Conservation (phyloP, 73 alveolate species). For the Symbiodinium natans region DNA sequence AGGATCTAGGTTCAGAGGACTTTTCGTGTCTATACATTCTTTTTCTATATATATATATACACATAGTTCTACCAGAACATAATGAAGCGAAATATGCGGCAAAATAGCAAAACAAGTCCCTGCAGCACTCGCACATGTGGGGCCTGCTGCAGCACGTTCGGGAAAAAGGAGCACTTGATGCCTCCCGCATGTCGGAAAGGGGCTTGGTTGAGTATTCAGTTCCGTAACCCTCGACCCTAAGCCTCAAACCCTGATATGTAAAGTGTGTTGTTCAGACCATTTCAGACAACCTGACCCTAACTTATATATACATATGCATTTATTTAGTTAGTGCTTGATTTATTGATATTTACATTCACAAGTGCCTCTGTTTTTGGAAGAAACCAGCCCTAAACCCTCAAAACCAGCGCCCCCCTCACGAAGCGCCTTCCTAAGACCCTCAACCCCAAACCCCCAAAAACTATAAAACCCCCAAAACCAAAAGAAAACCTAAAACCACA, state of each 20-base stretch:
- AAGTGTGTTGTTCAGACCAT: not conserved
- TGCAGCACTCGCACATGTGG: too few species aligned
- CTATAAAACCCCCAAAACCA: too few species aligned
- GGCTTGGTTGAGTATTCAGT: not conserved
- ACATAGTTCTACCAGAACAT: not conserved
- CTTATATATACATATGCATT: not conserved
- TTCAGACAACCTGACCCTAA: not conserved
- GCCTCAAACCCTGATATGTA: not conserved
- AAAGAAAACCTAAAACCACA: too few species aligned
- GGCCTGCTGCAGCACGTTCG: conserved; percentile 73
- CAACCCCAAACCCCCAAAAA: too few species aligned
- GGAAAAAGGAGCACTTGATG: conserved; percentile 80
- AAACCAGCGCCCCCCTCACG: too few species aligned
- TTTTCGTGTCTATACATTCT: not conserved
- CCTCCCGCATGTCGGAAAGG: not conserved
- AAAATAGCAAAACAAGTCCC: too few species aligned
- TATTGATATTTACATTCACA: not conserved
- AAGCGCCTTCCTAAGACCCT: too few species aligned
- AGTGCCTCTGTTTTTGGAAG: not conserved
- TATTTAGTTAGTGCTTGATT: not conserved
- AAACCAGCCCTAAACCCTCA: too few species aligned
- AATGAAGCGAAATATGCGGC: not conserved
- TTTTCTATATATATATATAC: not conserved
- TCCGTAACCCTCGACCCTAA: not conserved
- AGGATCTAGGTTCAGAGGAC: not conserved